phyloP scores from a whole-genome alignment of 179 eudicot species.

The Drosera spatulata region DNA sequence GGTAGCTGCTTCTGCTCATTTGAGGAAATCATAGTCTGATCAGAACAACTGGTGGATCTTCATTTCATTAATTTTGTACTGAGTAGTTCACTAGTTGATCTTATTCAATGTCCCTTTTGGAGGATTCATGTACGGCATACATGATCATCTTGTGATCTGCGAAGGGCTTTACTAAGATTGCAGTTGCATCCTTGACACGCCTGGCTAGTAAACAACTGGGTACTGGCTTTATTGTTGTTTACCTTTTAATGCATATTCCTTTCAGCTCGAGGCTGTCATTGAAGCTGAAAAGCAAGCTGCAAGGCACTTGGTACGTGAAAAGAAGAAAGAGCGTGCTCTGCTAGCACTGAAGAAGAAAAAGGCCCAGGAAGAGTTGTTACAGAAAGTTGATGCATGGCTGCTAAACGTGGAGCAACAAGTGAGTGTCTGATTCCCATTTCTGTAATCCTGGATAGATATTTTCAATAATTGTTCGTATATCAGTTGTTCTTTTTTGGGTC shows the following conservation, averaged over 20 bases:
- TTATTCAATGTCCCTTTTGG: no score
- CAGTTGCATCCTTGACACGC: no score
- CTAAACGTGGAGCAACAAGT: constrained; percentile 95
- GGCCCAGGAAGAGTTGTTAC: constrained; percentile 72
- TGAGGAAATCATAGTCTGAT: no score
- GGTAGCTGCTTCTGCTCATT: no score
- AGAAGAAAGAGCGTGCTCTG: constrained; percentile 95
- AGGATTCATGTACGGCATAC: no score
- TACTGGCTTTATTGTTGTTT: no score
- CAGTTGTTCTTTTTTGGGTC: neutral
- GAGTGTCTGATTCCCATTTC: constrained; percentile 11
- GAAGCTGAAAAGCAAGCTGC: constrained; percentile 99
- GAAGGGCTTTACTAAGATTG: no score
- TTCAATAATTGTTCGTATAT: neutral
- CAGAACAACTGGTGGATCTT: no score
- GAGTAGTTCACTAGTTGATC: no score
- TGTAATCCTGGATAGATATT: neutral
- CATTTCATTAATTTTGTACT: no score
- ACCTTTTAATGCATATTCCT: constrained; percentile 3
- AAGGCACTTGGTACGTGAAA: constrained; percentile 80
- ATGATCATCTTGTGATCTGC: no score
- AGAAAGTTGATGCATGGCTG: constrained; percentile 94
- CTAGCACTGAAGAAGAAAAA: constrained; percentile 88
- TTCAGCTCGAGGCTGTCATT: constrained; percentile 88
- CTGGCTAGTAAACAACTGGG: no score